These are phyloP conservation scores for Mortierella sp. DNA, from an alignment of 371 early-diverging fungal species.

Conservation along the genomic window DNA sequence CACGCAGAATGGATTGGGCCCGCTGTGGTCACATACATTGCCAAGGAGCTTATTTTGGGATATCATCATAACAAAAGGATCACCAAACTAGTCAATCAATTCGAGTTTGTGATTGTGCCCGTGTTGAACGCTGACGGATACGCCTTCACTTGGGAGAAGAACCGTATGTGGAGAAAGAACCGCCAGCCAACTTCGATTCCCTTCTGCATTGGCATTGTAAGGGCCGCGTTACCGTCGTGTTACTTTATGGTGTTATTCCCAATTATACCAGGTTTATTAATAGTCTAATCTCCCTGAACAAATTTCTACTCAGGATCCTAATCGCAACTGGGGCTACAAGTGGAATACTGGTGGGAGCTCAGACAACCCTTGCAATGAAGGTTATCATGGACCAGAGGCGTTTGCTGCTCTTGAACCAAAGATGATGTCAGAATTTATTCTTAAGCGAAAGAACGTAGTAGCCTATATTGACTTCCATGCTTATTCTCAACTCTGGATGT, in stretches of 20 bases:
- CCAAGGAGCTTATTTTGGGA: slow-evolving; percentile 50
- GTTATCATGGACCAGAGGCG: slow-evolving; percentile 56
- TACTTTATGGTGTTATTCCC: neutral
- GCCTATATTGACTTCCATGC: slow-evolving; percentile 69
- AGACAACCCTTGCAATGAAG: slow-evolving; percentile 55
- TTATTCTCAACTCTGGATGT: slow-evolving; percentile 60
- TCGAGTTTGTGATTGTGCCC: slow-evolving; percentile 57
- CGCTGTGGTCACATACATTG: slow-evolving; percentile 51
- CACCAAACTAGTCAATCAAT: slow-evolving; percentile 41
- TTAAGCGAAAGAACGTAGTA: slow-evolving; percentile 30
- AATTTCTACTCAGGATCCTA: slow-evolving; percentile 25
- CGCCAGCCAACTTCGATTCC: slow-evolving; percentile 54
- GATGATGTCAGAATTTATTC: slow-evolving; percentile 61
- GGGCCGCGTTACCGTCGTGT: neutral
- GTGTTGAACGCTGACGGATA: slow-evolving; percentile 65
- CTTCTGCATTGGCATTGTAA: slow-evolving; percentile 57
- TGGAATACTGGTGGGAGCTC: slow-evolving; percentile 52
- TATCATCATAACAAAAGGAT: slow-evolving; percentile 45
- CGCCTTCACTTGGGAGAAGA: slow-evolving; percentile 48
- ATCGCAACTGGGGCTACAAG: slow-evolving; percentile 57
- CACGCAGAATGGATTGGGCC: slow-evolving; percentile 52
- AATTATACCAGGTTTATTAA: neutral
- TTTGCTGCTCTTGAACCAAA: slow-evolving; percentile 57
- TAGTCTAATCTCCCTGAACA: neutral
- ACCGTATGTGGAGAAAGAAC: slow-evolving; percentile 66